Evolutionary conservation across 1,139 yeast species (phyloP), one percentile per base, ranked within the genome.

Genomic region (Yamadazyma diospyri): DNA sequence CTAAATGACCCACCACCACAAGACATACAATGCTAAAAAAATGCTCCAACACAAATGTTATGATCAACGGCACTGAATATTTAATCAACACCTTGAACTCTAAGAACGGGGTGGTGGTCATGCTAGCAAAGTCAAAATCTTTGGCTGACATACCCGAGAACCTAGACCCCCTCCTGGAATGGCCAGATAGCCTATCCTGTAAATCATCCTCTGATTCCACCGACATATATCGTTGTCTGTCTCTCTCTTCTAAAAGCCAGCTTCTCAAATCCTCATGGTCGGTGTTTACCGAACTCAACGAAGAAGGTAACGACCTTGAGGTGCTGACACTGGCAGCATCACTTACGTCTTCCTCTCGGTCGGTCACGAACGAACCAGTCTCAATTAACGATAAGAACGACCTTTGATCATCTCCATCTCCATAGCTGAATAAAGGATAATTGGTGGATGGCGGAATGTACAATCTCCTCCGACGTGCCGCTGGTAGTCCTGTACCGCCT

Each of bases 361-460:
- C 69, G 10, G 63, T 58, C 11, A 66, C 61, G 17, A 66, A 69
- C 9, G 76, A 68, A 2, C 66, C 62, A 19, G 54, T 53, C 38
- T 66, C 72, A 22, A 59, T 61, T 25, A 59, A 49, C 7, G 72
- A 65, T 15, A 80, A 58, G 48, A 81, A 82, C 16, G 87, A 80
- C 37, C 88, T 57, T 47, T 78, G 83, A 46, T 79, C 88, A 29
- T 67, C 76, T 11, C 73, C 78, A 16, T 64, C 71, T 24, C 79
- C 82, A 50, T 81, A 81, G 27, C 69, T 63, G 43, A 81, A 81
- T 34, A 81, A 57, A 1, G 88, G 88, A 33, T 75, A 72, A 44
- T 76, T 72, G 1, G 85, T 81, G 27, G 84, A 76, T 0, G 88
- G 87, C 1, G 87, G 86, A n/a, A 81, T 72, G 51, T 76, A 81